Evolutionary conservation across 768 basidiomycete species (phyloP).

Genomic region (Lentinula raphanica): DNA sequence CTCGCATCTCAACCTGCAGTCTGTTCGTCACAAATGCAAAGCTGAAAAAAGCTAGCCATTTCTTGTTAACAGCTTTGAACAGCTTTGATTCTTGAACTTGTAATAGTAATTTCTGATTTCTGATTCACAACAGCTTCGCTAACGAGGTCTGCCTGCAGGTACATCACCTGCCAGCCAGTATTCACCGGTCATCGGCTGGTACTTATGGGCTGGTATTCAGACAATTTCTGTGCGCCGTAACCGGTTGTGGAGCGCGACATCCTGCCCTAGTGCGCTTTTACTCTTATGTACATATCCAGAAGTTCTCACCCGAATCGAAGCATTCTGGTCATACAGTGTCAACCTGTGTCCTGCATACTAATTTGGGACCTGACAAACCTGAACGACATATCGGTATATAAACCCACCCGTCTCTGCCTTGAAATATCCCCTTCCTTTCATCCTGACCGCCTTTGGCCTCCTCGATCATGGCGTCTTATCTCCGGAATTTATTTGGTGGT

Average conservation of each 20-base stretch:
- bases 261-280: neutral
- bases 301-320: slow-evolving; percentile 1
- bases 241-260: slow-evolving; percentile 6
- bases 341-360: neutral
- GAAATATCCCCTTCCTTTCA: neutral
- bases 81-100: too few relatives aligned
- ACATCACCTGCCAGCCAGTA: neutral
- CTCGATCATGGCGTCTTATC: slow-evolving; percentile 41
- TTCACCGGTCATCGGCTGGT: neutral
- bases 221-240: neutral
- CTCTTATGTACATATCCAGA: neutral
- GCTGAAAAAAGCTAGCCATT: too few relatives aligned
- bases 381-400: neutral
- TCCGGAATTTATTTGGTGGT: slow-evolving; percentile 26
- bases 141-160: neutral
- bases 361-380: neutral
- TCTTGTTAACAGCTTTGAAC: too few relatives aligned
- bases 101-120: slow-evolving; percentile 1
- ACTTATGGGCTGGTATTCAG: too few relatives aligned
- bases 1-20: too few relatives aligned
- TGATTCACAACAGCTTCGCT: slow-evolving; percentile 1
- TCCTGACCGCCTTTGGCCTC: neutral
- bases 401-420: neutral
- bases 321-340: neutral
- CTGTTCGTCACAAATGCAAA: too few relatives aligned